phyloP scores from a whole-genome alignment of 495 filamentous ascomycete species.

The Trichoderma parareesei region DNA sequence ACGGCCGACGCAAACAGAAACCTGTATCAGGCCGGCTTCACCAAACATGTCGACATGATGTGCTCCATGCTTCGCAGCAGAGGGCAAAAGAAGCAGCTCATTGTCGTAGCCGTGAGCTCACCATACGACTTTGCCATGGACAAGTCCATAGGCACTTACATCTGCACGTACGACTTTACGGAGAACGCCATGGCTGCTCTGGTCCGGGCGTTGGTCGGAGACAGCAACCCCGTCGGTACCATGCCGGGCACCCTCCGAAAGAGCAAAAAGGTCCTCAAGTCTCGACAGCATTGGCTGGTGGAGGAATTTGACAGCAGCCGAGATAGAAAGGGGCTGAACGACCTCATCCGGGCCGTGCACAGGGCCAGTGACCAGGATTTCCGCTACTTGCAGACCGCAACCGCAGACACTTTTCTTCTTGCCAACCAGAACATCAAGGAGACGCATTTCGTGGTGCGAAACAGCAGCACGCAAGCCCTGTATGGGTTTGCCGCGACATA shows the following conservation, averaged over 20 bases:
- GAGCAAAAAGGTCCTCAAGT: slow-evolving; percentile 72
- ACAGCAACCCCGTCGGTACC: slow-evolving; percentile 59
- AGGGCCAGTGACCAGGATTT: slow-evolving; percentile 46
- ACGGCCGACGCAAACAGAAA: slow-evolving; percentile 89
- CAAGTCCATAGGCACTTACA: slow-evolving; percentile 72
- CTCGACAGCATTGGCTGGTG: slow-evolving; percentile 82
- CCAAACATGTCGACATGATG: slow-evolving; percentile 90
- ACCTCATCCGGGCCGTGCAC: slow-evolving; percentile 56
- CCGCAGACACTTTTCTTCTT: slow-evolving; percentile 67
- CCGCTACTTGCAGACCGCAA: slow-evolving; percentile 55
- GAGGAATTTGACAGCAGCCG: slow-evolving; percentile 73
- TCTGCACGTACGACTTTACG: slow-evolving; percentile 92
- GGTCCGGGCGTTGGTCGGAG: slow-evolving; percentile 73
- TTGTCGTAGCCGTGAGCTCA: slow-evolving; percentile 85
- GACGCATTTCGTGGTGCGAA: slow-evolving; percentile 82
- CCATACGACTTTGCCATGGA: slow-evolving; percentile 96
- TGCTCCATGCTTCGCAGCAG: slow-evolving; percentile 53
- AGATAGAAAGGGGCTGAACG: slow-evolving; percentile 61
- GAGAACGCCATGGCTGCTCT: slow-evolving; percentile 79
- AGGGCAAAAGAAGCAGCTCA: slow-evolving; percentile 59
- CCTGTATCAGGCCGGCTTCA: slow-evolving; percentile 82
- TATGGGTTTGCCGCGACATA: slow-evolving; percentile 90
- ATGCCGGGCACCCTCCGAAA: slow-evolving; percentile 76
- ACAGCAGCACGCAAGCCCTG: slow-evolving; percentile 76
- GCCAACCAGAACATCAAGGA: slow-evolving; percentile 60